Evolutionary conservation across 2,329 filamentous ascomycete species (phyloP).

Genomic region (Neopestalotiopsis rosae): DNA sequence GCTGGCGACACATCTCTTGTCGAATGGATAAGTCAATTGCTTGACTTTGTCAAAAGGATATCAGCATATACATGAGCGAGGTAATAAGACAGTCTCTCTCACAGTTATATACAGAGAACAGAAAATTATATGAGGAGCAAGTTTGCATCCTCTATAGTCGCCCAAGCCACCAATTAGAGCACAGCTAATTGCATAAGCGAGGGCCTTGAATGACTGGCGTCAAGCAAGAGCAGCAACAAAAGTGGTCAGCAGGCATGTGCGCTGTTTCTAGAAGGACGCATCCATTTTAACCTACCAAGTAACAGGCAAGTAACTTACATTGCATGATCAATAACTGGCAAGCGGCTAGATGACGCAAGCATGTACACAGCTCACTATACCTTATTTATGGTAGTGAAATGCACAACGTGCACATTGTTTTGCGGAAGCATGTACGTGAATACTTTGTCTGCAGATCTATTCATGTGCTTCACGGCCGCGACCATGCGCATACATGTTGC

Average conservation of each 20-base stretch:
- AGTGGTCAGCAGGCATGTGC: neutral
- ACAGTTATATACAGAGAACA: neutral
- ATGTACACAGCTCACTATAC: too few relatives aligned
- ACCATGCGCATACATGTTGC: too few relatives aligned
- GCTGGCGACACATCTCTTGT: neutral
- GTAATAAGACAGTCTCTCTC: neutral
- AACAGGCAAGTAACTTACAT: too few relatives aligned
- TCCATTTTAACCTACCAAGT: neutral
- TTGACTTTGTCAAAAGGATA: neutral
- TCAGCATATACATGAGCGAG: neutral
- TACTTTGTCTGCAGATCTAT: too few relatives aligned
- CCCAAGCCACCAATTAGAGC: neutral
- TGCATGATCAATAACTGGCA: too few relatives aligned
- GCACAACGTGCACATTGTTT: too few relatives aligned
- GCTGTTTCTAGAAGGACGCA: neutral
- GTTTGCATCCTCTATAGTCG: too few relatives aligned
- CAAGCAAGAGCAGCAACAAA: neutral
- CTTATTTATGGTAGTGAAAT: too few relatives aligned
- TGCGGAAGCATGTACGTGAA: too few relatives aligned
- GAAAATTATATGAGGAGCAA: too few relatives aligned
- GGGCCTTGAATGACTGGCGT: neutral
- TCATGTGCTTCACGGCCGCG: too few relatives aligned
- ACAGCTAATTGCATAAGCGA: neutral
- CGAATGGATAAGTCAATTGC: neutral
- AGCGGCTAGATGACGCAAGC: too few relatives aligned